These are phyloP conservation scores for Endothia cerciana DNA, from an alignment of 2,329 filamentous ascomycete genomes.

Conservation along the genomic window DNA sequence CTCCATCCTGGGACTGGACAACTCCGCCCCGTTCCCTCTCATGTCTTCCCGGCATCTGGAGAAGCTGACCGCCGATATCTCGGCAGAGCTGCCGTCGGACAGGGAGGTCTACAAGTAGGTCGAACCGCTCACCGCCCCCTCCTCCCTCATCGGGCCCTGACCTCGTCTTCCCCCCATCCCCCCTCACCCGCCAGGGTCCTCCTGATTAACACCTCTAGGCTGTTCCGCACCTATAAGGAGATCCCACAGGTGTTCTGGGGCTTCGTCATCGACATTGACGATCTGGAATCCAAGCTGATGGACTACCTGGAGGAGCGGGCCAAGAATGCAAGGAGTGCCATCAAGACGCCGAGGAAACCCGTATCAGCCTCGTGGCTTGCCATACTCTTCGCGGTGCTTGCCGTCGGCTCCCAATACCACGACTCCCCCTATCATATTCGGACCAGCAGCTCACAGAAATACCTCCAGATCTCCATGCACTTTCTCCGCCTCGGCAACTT, in stretches of 20 bases:
- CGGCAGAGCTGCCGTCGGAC: constrained; percentile 64
- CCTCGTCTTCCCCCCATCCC: not conserved
- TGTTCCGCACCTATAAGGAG: constrained; percentile 69
- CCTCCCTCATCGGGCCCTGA: not conserved
- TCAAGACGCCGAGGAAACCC: constrained; percentile 49
- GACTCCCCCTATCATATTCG: constrained; percentile 66
- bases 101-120: constrained; percentile 69
- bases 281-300: constrained; percentile 67
- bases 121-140: not conserved
- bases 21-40: constrained; percentile 67
- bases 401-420: constrained; percentile 68
- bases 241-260: constrained; percentile 71
- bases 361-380: constrained; percentile 69
- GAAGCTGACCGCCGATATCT: constrained; percentile 62
- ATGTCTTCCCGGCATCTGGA: constrained; percentile 68
- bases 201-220: constrained; percentile 41
- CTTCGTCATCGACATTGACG: constrained; percentile 68
- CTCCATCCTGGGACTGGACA: constrained; percentile 67
- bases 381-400: constrained; percentile 67
- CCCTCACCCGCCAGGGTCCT: not conserved
- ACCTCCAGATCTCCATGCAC: constrained; percentile 67
- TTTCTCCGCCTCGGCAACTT: constrained; percentile 68
- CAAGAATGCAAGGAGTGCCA: constrained; percentile 50
- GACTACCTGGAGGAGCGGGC: constrained; percentile 67
- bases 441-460: constrained; percentile 62